Percentiles rank a stretch among this genome's conserved stretches.
Evolutionary conservation across 2,329 filamentous ascomycete species (phyloP).

Genomic region (Clonostachys chloroleuca): DNA sequence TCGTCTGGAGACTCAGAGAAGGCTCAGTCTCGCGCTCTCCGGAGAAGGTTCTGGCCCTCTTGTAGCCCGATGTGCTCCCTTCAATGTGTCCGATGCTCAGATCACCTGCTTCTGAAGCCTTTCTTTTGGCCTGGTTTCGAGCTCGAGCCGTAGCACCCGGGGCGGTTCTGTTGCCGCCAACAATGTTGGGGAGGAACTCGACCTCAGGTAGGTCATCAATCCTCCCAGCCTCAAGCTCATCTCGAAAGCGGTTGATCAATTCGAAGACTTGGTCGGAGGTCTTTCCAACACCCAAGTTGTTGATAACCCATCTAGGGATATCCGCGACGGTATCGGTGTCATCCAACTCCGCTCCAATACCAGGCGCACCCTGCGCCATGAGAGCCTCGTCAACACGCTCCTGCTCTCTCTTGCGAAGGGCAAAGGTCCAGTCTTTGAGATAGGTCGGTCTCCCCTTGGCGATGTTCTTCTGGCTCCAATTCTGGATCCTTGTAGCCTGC

Average conservation of each 20-base stretch:
- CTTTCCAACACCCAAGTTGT: slow-evolving; percentile 39
- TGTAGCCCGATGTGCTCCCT: not conserved
- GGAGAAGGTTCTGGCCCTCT: no score
- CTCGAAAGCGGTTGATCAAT: slow-evolving; percentile 39
- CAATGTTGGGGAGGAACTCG: slow-evolving; percentile 53
- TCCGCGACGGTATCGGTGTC: slow-evolving; percentile 26
- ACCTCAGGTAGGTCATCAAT: slow-evolving; percentile 50
- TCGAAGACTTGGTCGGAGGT: slow-evolving; percentile 38
- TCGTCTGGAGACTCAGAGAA: no score
- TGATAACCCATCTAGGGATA: slow-evolving; percentile 44
- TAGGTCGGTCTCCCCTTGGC: slow-evolving; percentile 16
- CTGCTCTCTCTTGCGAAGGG: slow-evolving; percentile 61
- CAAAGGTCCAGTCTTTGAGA: slow-evolving; percentile 51
- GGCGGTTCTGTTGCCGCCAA: slow-evolving; percentile 20
- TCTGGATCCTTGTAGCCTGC: slow-evolving; percentile 58
- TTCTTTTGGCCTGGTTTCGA: no score
- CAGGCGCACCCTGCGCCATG: slow-evolving; percentile 22
- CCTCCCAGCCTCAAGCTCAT: slow-evolving; percentile 34
- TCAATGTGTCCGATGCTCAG: not conserved
- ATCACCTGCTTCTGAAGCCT: no score
- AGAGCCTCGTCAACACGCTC: slow-evolving; percentile 39
- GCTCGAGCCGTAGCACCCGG: no score
- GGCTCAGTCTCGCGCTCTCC: no score
- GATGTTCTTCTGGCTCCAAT: slow-evolving; percentile 53
- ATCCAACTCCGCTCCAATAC: not conserved